Evolutionary conservation across 768 basidiomycete genomes (phyloP).

Genomic region (Russula emetica): DNA sequence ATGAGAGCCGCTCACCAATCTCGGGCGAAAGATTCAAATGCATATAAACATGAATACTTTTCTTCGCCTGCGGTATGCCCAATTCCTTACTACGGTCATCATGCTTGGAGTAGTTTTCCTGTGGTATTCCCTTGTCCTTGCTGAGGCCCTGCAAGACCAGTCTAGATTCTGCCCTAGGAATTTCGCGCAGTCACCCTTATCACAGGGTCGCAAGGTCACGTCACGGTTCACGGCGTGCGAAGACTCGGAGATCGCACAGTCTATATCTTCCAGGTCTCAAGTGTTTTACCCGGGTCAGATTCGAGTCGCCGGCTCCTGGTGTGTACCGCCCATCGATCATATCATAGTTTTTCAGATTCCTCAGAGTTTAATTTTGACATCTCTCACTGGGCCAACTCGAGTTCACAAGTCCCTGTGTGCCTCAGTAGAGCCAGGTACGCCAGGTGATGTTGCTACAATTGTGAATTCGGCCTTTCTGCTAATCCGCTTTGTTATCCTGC

Average conservation of each 20-base stretch:
- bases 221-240: neutral
- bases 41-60: neutral
- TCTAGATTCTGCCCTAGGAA: neutral
- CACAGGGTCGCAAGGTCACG: neutral
- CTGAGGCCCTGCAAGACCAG: neutral
- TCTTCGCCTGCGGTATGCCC: neutral
- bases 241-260: neutral
- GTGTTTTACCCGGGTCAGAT: slow-evolving; percentile 14
- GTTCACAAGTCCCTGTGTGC: too few relatives aligned
- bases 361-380: too few relatives aligned
- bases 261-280: slow-evolving; percentile 4
- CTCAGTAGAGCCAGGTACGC: too few relatives aligned
- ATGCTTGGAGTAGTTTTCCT: neutral
- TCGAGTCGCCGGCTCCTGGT: too few relatives aligned
- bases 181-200: neutral
- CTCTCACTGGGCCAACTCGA: too few relatives aligned
- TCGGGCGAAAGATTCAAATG: neutral
- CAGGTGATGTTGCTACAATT: too few relatives aligned
- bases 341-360: too few relatives aligned
- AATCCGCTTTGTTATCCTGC: too few relatives aligned
- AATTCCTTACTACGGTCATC: neutral
- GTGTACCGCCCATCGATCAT: neutral
- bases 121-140: neutral
- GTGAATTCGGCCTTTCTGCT: too few relatives aligned
- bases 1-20: neutral